Evolutionary conservation across 148 eudicot species (phyloP).

Genomic region (Silene latifolia): DNA sequence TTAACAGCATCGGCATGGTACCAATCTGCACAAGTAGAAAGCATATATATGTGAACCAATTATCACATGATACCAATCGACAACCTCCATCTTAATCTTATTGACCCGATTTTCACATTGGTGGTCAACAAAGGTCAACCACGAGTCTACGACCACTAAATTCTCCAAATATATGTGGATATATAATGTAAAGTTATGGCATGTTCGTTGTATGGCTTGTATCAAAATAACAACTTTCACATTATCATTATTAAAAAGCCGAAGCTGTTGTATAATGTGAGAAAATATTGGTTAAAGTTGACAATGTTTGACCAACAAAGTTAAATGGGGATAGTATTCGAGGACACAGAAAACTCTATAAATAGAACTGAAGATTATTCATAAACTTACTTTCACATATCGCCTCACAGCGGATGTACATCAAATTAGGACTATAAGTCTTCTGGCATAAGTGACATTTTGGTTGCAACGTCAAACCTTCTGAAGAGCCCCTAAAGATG

Average conservation of each 20-base stretch:
- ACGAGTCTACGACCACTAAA: background rate
- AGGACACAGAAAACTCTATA: background rate
- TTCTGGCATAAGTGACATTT: slow-evolving; percentile 55
- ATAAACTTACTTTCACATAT: slow-evolving; percentile 57
- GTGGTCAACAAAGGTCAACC: background rate
- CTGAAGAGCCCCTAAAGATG: slow-evolving; percentile 42
- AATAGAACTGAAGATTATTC: background rate
- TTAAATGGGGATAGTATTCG: background rate
- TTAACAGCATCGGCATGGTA: slow-evolving; percentile 82
- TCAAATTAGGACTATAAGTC: slow-evolving; percentile 55
- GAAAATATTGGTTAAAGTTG: background rate
- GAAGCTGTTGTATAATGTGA: background rate
- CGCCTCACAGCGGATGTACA: slow-evolving; percentile 63
- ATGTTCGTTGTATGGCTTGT: background rate
- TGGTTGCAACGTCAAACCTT: slow-evolving; percentile 26
- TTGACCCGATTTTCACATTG: background rate
- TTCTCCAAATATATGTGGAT: background rate
- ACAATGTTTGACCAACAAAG: background rate
- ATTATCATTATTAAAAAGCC: too few relatives aligned
- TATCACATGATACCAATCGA: background rate
- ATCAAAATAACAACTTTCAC: background rate
- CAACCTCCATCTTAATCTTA: background rate
- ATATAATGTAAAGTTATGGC: background rate
- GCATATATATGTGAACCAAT: slow-evolving; percentile 11
- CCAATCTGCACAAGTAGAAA: slow-evolving; percentile 67